phyloP scores from a whole-genome alignment of 306 rosid genomes.

The peach (Prunus persica) region Prunus_persica_NCBIv2 NC_034014.1:8376001-8376500 shows the following conservation, averaged over 20 bases:
- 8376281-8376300: not conserved
- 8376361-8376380: not conserved
- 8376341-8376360: not conserved
- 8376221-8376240: conserved; percentile 56
- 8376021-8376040: conserved; percentile 49
- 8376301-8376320: no score
- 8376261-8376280: not conserved
- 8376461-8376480: not conserved
- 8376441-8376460: not conserved
- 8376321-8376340: not conserved
- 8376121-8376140: conserved; percentile 73
- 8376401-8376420: not conserved
- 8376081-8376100: not conserved
- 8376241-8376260: not conserved
- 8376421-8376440: not conserved
- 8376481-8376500: not conserved
- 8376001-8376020: conserved; percentile 43
- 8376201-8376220: conserved; percentile 44
- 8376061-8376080: not conserved
- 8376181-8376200: conserved; percentile 28
- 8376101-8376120: not conserved
- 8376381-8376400: not conserved
- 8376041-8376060: not conserved
- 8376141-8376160: conserved; percentile 61
- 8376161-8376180: conserved; percentile 28